Evolutionary conservation across 1,284 basidiomycete genomes (phyloP), one percentile per base, ranked within the genome.

Genomic region (Xanthoconium separans): DNA sequence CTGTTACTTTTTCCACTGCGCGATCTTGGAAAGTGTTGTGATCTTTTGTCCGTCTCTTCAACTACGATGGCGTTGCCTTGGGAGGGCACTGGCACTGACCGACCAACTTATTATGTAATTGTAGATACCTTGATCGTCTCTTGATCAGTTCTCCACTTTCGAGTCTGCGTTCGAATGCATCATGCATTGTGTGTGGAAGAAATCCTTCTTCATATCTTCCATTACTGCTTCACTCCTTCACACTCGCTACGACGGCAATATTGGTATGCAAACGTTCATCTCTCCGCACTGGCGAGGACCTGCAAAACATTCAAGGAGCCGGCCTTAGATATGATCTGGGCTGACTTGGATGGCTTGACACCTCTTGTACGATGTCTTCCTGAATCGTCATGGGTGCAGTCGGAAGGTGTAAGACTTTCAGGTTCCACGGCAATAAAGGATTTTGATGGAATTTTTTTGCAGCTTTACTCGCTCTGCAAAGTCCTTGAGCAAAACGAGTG

Each of bases 221-320:
- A 13, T 10, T 29, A 43, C 30, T 60, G 46, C 24, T 29, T 30
- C 13, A 22, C 1, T 18, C 15, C 29, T 0, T 10, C 24, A 29
- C 15, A 3, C 7, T 24, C 24, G 6, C 6, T 30, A 20, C n/a
- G 30, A 27, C 22, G 7, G 31, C 10, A 13, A 1, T 2, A 2
- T 2, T 37, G 13, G n/a, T 44, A 56, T 41, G 44, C 39, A 9
- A 48, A 48, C 10, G 10, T 1, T 15, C 13, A 50, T 44, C 47
- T 63, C 12, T 29, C 18, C 3, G n/a, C 34, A 1, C 36, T 61
- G 3, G 58, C 60, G 9, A 55, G 50, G 27, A 49, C 52, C 3
- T 63, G 61, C 44, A 62, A 6, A 30, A 20, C 44, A 40, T 62
- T 64, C 50, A 62, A 60, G 11, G 56, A 56, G 1, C 52, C 45